Base-by-base conservation (phyloP, 2,329 filamentous ascomycete species). In the Tothia fuscella region DNA sequence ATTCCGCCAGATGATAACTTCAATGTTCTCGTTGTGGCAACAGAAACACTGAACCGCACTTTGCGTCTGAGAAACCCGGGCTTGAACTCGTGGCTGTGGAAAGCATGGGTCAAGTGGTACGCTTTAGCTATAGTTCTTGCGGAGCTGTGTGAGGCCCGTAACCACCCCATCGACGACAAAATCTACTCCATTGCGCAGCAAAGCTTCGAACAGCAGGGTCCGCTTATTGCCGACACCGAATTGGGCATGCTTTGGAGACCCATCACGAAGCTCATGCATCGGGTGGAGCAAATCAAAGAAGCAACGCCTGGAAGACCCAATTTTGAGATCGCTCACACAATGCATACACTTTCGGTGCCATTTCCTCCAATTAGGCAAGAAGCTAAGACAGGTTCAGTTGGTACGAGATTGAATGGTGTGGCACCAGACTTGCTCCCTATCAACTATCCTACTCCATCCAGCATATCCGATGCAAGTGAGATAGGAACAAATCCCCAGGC, bases 21-120 rank as follows among this genome's bases (percentile, higher is more conserved):
- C n/a, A 24, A 39, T 26, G 24, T 39, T 7, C 36, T 39, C 19
- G 25, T 14, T 6, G 5, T 13, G 13, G 36, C 36, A 16, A 39
- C 36, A 3, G 14, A 17, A 14, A 24, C 20, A 24, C 20, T 39
- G 6, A 24, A 28, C 3, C 3, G 21, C 6, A 24, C 25, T 25
- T 31, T 30, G 43, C 43, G 5, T 41, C 38, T n/a, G 25, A 42
- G 17, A 38, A 47, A 16, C 21, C 47, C 41, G 6, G 43, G 44
- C 9, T 42, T 47, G 10, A 19, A 28, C 13, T 41, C 38, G 3
- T 49, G 47, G 47, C 43, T 43, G 5, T 49, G 47, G 46, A 49
- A 49, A 28, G 46, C 38, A 19, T 48, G 47, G 47, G 35, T 49
- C 16, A 45, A 49, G 29, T 49, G 46, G 47, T 43, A 49, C 39